Evolutionary conservation across 257 asterid genomes (phyloP).

Genomic region (Jasminum sambac): DNA sequence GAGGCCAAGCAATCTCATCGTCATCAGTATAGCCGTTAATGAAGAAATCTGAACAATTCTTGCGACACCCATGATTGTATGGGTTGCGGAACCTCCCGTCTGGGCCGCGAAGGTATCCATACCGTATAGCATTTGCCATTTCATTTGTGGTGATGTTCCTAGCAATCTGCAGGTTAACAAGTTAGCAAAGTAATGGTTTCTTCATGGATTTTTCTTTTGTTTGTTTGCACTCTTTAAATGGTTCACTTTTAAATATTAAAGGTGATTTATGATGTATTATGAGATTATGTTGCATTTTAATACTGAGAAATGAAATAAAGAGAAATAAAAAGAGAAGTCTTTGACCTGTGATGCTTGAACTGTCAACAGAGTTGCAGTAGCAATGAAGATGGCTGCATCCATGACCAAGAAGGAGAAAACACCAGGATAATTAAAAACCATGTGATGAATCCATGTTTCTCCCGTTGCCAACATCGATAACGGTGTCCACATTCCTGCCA

Average conservation of each 20-base stretch:
- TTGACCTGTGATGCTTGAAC: constrained; percentile 77
- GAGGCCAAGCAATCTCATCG: constrained; percentile 90
- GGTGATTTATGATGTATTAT: too few species aligned
- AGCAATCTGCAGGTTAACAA: constrained; percentile 57
- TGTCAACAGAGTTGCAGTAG: constrained; percentile 52
- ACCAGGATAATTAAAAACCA: constrained; percentile 68
- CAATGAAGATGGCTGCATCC: constrained; percentile 68
- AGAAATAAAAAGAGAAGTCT: constrained; percentile 17
- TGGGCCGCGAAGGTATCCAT: constrained; percentile 91
- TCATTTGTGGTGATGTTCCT: constrained; percentile 92
- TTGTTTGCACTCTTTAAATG: too few species aligned
- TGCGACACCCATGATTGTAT: constrained; percentile 85
- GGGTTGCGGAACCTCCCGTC: constrained; percentile 91
- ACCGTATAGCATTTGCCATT: constrained; percentile 72
- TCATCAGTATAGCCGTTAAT: constrained; percentile 78
- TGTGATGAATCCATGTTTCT: constrained; percentile 56
- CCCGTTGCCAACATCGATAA: constrained; percentile 48
- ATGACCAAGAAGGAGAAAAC: constrained; percentile 65
- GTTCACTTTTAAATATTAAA: too few species aligned
- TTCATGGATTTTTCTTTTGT: too few species aligned
- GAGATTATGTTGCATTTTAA: too few species aligned
- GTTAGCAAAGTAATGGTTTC: not conserved
- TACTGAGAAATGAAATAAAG: constrained; percentile 7
- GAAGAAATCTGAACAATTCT: constrained; percentile 83
- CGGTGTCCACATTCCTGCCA: constrained; percentile 79